Base-by-base conservation (phyloP, 805 yeast species). In the Candida pini region DNA sequence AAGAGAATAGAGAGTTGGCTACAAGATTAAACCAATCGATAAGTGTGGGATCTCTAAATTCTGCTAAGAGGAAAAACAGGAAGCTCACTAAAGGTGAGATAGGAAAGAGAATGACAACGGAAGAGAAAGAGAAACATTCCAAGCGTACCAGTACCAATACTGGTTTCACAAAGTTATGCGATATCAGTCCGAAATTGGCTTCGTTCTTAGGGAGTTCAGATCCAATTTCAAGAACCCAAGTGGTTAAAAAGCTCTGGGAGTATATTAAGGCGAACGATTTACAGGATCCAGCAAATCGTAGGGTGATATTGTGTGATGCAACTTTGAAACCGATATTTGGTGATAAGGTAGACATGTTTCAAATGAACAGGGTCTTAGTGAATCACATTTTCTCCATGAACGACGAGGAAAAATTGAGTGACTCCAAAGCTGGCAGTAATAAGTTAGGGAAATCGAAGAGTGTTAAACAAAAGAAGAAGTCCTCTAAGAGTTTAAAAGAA, bases 211-310 rank as follows among this genome's bases (percentile, higher is more conserved):
- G 71, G 1, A 62, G 48, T 14, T 36, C 53, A 1, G 52, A 52
- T 2, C 66, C 59, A 35, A 49, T 75, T 28, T 68, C 89, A 4
- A 61, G 95, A 45, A 78, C 90, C 0, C 80, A 80, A 51, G 78
- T 81, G 13, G 88, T 82, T 8, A 81, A 81, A 41, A 57, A 57
- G 30, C 53, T 83, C 5, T 84, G 94, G 94, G 70, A 65, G 10
- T 75, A 86, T 54, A 81, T 86, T 37, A 79, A 77, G 47, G 71
- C 54, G 9, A 52, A 81, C 39, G 55, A 71, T 19, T 56, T 85
- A 20, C 94, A 84, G 52, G 75, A 81, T 42, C 83, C 88, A 1
- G 48, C 62, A 2, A 84, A 85, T 55, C 68, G 70, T 42, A 64
- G 90, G 34, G 76, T 75, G 37, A 78, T 85, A 5, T 13, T 73